phyloP scores from a whole-genome alignment of 1,139 yeast species.

The Yamadazyma aaseri region DNA sequence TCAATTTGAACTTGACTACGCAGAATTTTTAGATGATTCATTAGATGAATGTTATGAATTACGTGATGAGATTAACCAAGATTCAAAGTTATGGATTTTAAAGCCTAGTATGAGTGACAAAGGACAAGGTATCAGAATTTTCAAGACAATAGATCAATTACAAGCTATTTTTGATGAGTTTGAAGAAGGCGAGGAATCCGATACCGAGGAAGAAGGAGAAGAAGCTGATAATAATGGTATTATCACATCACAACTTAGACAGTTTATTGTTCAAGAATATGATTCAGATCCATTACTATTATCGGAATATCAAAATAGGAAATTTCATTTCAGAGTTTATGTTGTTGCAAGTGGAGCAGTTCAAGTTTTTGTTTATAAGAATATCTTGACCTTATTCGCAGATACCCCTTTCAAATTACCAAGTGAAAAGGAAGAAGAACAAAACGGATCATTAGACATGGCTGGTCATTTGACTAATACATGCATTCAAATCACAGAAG shows the following conservation, averaged over 20 bases:
- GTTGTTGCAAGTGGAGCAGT: conserved; percentile 76
- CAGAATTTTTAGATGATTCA: conserved; percentile 91
- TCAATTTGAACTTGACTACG: conserved; percentile 89
- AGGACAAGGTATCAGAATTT: conserved; percentile 91
- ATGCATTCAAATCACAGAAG: conserved; percentile 64
- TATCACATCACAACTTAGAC: conserved; percentile 83
- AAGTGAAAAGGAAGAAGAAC: conserved; percentile 16
- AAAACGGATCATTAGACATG: conserved; percentile 42
- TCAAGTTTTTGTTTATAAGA: conserved; percentile 71
- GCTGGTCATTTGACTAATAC: conserved; percentile 88
- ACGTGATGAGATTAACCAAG: conserved; percentile 67
- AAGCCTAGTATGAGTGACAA: conserved; percentile 97
- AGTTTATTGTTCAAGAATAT: conserved; percentile 86
- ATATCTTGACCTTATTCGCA: conserved; percentile 82
- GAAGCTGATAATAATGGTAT: conserved; percentile 51
- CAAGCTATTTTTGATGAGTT: conserved; percentile 82
- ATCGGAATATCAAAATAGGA: conserved; percentile 57
- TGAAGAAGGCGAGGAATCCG: conserved; percentile 65
- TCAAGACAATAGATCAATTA: conserved; percentile 72
- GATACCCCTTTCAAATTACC: conserved; percentile 42
- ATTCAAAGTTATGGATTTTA: conserved; percentile 76
- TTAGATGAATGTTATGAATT: conserved; percentile 90
- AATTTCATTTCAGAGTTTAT: conserved; percentile 87
- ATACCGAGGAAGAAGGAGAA: conserved; percentile 49
- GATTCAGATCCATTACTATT: conserved; percentile 65